These are phyloP conservation scores for Monotropa hypopitys DNA, from an alignment of 179 eudicot species.

Conservation along the genomic window DNA sequence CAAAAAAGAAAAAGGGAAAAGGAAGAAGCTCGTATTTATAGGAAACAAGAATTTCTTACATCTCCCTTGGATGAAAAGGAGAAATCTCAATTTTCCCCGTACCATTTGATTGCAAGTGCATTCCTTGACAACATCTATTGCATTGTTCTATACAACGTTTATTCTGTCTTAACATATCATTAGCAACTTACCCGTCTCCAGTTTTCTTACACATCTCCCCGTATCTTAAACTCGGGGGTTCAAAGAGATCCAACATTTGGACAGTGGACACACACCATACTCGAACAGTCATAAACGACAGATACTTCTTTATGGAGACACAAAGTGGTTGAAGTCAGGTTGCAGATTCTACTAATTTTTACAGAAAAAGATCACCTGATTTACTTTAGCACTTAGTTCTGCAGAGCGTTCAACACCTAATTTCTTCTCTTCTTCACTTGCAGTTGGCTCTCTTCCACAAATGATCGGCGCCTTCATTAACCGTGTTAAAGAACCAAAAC, in stretches of 20 bases:
- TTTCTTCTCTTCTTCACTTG: conserved; percentile 60
- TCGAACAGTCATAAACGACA: not conserved
- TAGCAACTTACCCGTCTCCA: not conserved
- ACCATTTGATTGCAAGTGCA: not conserved
- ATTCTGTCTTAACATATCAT: not conserved
- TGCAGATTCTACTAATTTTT: not conserved
- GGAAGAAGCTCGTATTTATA: not conserved
- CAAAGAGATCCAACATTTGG: not conserved
- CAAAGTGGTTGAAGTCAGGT: not conserved
- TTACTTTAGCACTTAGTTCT: conserved; percentile 85
- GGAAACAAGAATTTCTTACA: not conserved
- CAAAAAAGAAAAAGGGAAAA: not conserved
- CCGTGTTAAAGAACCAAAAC: conserved; percentile 12
- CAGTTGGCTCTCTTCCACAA: conserved; percentile 84
- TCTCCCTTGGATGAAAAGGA: not conserved
- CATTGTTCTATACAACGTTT: not conserved
- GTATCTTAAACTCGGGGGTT: not conserved
- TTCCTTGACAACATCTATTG: not conserved
- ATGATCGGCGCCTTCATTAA: conserved; percentile 57
- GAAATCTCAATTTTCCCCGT: not conserved
- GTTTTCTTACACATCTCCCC: not conserved
- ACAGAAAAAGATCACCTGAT: conserved; percentile 50
- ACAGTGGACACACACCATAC: not conserved
- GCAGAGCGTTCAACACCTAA: conserved; percentile 68
- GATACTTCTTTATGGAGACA: not conserved